These are phyloP conservation scores for Diaporthe humulicola DNA, from an alignment of 2,329 filamentous ascomycete species.

Conservation along the genomic window DNA sequence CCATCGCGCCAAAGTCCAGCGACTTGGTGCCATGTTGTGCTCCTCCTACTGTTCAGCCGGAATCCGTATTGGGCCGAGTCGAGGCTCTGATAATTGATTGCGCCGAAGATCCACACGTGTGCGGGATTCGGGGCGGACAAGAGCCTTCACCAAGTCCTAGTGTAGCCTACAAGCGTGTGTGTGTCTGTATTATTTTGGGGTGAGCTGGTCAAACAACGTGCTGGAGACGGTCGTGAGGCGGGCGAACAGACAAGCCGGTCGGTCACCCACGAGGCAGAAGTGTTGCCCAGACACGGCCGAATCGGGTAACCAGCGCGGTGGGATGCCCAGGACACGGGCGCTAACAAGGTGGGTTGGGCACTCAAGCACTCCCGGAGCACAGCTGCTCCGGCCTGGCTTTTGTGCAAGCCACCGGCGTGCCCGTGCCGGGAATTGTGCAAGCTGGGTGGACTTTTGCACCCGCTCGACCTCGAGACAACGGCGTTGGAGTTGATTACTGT, in stretches of 20 bases:
- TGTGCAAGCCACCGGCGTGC: conserved; percentile 25
- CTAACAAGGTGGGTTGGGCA: conserved; percentile 6
- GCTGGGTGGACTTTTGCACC: neutral
- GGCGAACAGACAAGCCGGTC: neutral
- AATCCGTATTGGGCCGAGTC: neutral
- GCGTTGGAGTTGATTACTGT: neutral
- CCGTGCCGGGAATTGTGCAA: conserved; percentile 26
- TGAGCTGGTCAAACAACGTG: too few species aligned
- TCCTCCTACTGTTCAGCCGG: neutral
- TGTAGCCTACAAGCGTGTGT: too few species aligned
- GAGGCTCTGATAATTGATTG: neutral
- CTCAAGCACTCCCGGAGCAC: conserved; percentile 29
- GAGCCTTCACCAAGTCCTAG: neutral
- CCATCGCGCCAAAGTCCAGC: neutral
- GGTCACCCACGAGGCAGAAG: neutral
- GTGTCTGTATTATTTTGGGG: neutral
- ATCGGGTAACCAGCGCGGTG: conserved; percentile 31
- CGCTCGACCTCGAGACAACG: neutral
- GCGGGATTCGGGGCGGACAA: neutral
- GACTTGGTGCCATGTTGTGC: neutral
- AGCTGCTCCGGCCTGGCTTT: conserved; percentile 26
- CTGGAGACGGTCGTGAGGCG: neutral
- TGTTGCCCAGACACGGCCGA: neutral
- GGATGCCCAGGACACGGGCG: neutral
- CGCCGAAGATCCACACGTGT: neutral